These are phyloP conservation scores for Eucalyptus marginata DNA, from an alignment of 345 rosid species.

Conservation along the genomic window DNA sequence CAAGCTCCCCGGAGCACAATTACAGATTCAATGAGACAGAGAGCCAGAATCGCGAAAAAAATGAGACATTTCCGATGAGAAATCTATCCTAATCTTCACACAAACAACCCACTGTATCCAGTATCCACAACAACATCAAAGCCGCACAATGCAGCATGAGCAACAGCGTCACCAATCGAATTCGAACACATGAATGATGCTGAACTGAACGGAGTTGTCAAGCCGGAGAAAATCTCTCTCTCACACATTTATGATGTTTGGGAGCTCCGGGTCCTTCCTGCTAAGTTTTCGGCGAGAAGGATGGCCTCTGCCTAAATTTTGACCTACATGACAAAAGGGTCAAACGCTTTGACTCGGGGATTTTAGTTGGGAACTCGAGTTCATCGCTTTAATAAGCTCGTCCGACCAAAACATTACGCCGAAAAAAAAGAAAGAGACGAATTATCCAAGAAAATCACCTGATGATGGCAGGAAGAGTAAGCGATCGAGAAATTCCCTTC, in stretches of 20 bases:
- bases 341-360: too few relatives aligned
- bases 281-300: too few relatives aligned
- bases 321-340: too few relatives aligned
- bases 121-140: neutral
- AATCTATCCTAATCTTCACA: neutral
- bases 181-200: neutral
- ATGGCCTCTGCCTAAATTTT: too few relatives aligned
- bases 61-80: neutral
- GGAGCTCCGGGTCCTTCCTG: too few relatives aligned
- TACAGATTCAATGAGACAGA: neutral
- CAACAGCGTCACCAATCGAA: neutral
- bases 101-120: neutral
- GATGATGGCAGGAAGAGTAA: neutral
- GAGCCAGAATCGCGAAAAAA: neutral
- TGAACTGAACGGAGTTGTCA: neutral
- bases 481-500: neutral
- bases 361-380: too few relatives aligned
- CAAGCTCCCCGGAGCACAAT: neutral
- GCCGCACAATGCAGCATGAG: neutral
- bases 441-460: neutral
- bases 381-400: too few relatives aligned
- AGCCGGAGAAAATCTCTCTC: neutral
- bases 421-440: too few relatives aligned
- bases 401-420: too few relatives aligned
- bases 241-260: too few relatives aligned